A percentile compares a stretch with the other conserved stretches of the same genome.
phyloP scores from a whole-genome alignment of 1,139 yeast genomes.

The Nadsonia starkeyi-henricii region DNA sequence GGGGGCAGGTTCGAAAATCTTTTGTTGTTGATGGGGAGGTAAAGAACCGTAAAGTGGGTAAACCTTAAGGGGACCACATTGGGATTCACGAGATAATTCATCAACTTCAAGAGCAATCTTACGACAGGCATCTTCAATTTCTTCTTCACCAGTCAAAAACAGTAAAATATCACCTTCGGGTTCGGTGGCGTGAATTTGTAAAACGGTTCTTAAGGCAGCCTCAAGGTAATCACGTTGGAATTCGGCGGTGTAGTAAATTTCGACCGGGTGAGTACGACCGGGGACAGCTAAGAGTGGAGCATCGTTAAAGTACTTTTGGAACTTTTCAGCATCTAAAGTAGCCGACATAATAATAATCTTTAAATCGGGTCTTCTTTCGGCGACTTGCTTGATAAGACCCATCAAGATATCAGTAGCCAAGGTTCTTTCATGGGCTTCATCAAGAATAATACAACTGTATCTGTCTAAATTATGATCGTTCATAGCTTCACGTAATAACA shows the following conservation, averaged over 20 bases:
- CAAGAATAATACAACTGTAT: conserved; percentile 83
- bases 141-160: conserved; percentile 95
- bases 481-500: conserved; percentile 95
- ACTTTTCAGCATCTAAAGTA: conserved; percentile 92
- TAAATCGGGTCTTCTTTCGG: conserved; percentile 67
- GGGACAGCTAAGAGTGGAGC: conserved; percentile 95
- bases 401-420: conserved; percentile 90
- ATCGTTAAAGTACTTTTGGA: conserved; percentile 73
- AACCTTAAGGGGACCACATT: conserved; percentile 76
- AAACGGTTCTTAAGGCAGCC: conserved; percentile 85
- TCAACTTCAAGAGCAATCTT: conserved; percentile 81
- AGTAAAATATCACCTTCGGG: conserved; percentile 83
- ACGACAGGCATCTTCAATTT: conserved; percentile 92
- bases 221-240: conserved; percentile 89
- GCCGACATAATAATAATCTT: conserved; percentile 96
- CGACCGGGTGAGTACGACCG: conserved; percentile 96
- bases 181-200: conserved; percentile 94
- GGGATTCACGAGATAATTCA: conserved; percentile 73
- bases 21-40: conserved; percentile 91
- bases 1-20: conserved; percentile 85
- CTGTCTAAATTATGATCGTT: conserved; percentile 71
- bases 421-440: conserved; percentile 98
- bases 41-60: conserved; percentile 92
- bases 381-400: conserved; percentile 83
- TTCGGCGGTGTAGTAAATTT: conserved; percentile 91